Base-by-base conservation (phyloP, 23 red algal genomes). In the Cyanidiococcus yangmingshanensis region DNA sequence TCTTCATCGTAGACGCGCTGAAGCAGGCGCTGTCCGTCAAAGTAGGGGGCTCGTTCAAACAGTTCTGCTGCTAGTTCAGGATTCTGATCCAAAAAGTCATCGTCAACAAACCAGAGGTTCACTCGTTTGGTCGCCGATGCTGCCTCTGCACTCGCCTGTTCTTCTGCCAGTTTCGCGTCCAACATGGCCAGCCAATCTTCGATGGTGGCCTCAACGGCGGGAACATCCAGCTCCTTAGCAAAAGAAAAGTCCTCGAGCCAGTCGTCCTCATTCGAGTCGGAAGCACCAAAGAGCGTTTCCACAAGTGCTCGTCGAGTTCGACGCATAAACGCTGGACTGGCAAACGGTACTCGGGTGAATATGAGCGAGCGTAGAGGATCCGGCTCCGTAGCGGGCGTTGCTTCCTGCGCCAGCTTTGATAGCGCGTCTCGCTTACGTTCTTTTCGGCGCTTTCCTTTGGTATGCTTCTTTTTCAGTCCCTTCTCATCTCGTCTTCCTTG, bases 21-120 rank as follows among this genome's bases (percentile, higher is more conserved):
- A 12, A 71, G 32, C 12, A 71, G 63, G 63, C 63, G 63, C 63
- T 71, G 12, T 7, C n/a, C 63, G 27, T 71, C 63, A 30, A 71
- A 71, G 27, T 71, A 71, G 21, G 63, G 63, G 3, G 63, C 63
- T 25, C 63, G 63, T 29, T 71, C 63, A 30, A 71, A 71, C 63
- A 71, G 32, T 35, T 71, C 63, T 29, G 63, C 63, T 35, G 63
- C 63, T 35, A 71, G 27, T 29, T 30, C 63, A 7, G 63, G 63
- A 32, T 35, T 25, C 63, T 71, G n/a, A 35, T 71, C 32, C 12
- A 71, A 29, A 30, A 32, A 71, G 7, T 25, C 63, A 35, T 71
- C 63, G 32, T 71, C 63, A 3, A 71, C 32, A 35, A 71, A 29
- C 63, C 63, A 71, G 3, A 71, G 32, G 63, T 71, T 71, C n/a